Conservation (phyloP, 306 rosid species). For the Dryas drummondii region DNA sequence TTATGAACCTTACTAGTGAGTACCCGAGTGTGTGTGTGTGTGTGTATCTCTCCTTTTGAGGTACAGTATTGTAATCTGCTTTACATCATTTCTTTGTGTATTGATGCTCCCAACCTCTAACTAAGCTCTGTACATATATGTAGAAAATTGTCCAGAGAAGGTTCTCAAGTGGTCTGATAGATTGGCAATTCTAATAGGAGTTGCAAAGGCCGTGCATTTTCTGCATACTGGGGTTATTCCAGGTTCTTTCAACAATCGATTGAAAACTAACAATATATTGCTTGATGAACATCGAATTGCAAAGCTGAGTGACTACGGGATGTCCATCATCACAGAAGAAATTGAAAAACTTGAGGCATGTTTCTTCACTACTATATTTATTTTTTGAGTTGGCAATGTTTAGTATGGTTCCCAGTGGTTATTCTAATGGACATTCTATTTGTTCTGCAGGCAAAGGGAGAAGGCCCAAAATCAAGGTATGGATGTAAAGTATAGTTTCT, state of each 20-base stretch:
- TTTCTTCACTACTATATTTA: conserved; percentile 8
- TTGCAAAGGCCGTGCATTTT: conserved; percentile 86
- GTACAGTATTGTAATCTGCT: not conserved
- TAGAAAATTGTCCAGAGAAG: conserved; percentile 59
- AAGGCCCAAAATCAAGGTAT: conserved; percentile 61
- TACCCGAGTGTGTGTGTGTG: not conserved
- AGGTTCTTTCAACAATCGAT: conserved; percentile 62
- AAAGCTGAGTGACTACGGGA: conserved; percentile 85
- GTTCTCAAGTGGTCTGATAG: conserved; percentile 82
- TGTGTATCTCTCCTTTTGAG: not conserved
- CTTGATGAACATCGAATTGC: conserved; percentile 76
- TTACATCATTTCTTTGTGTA: not conserved
- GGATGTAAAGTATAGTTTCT: conserved; percentile 1
- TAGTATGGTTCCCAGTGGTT: conserved; percentile 15
- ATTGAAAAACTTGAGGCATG: conserved; percentile 59
- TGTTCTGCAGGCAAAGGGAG: conserved; percentile 57
- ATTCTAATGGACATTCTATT: conserved; percentile 28
- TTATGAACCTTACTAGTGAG: no score
- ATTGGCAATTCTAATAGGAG: conserved; percentile 69
- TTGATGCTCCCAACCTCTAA: conserved; percentile 28
- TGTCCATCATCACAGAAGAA: conserved; percentile 61
- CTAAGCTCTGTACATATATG: conserved; percentile 19
- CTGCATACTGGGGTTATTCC: conserved; percentile 82
- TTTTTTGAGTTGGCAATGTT: not conserved
- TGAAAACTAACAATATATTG: conserved; percentile 67